phyloP scores from a whole-genome alignment of 139 green algal species.

The Ulvella scutata region DNA sequence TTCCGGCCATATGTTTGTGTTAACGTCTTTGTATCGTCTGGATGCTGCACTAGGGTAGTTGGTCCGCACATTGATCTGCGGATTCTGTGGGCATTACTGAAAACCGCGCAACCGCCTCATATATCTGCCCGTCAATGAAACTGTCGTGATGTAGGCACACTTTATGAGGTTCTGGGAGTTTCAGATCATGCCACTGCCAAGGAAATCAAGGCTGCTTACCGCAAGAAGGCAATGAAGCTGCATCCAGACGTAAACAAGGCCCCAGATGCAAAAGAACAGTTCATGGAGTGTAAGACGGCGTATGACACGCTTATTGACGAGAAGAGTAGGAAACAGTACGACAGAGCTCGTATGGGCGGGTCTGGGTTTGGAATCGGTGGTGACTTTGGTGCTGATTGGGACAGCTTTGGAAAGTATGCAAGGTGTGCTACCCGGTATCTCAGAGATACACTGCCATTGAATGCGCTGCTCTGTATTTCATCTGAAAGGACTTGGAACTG shows the following conservation, averaged over 20 bases:
- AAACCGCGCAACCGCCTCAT: too few species aligned
- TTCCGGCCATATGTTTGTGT: too few species aligned
- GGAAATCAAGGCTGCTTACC: constrained; percentile 65
- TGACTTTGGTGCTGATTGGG: neutral
- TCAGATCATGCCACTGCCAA: constrained; percentile 18
- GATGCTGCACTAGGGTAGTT: too few species aligned
- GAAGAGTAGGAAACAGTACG: constrained; percentile 21
- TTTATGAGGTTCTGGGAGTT: constrained; percentile 60
- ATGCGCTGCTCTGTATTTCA: too few species aligned
- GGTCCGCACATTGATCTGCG: too few species aligned
- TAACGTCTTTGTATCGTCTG: too few species aligned
- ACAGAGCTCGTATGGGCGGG: constrained; percentile 9
- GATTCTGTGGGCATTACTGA: too few species aligned
- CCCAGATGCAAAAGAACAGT: constrained; percentile 42
- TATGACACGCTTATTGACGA: constrained; percentile 49
- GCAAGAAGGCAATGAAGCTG: constrained; percentile 66
- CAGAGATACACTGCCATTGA: too few species aligned
- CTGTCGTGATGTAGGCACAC: constrained; percentile 9
- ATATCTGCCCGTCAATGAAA: constrained; percentile 13
- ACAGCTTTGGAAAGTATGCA: neutral
- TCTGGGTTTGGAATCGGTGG: neutral
- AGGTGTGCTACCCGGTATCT: neutral
- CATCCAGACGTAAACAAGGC: constrained; percentile 78
- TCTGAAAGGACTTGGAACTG: too few species aligned
- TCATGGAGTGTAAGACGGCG: constrained; percentile 63